These are phyloP conservation scores for Immersiporthe knoxdaviesiana DNA, from an alignment of 2,329 filamentous ascomycete genomes.

Conservation along the genomic window DNA sequence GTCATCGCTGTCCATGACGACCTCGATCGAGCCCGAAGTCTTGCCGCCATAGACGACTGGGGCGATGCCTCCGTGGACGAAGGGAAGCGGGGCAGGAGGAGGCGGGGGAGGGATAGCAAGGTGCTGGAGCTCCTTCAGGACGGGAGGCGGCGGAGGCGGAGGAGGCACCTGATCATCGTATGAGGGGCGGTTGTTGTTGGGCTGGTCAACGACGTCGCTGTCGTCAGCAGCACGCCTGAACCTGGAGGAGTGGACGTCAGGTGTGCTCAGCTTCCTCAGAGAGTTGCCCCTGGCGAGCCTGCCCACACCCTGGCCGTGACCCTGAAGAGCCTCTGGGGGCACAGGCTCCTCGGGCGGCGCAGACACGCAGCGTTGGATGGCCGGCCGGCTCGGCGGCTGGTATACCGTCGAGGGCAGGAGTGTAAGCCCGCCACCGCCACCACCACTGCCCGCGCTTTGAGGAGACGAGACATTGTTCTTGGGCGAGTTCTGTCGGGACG, in stretches of 20 bases:
- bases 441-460: background rate
- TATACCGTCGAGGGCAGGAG: slow-evolving; percentile 64
- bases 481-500: slow-evolving; percentile 40
- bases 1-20: slow-evolving; percentile 67
- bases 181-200: slow-evolving; percentile 48
- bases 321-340: slow-evolving; percentile 37
- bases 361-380: slow-evolving; percentile 65
- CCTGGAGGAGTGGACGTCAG: slow-evolving; percentile 41
- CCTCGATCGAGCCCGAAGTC: slow-evolving; percentile 64
- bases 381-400: slow-evolving; percentile 54
- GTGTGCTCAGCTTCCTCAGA: slow-evolving; percentile 43
- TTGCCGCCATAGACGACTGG: slow-evolving; percentile 47
- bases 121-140: slow-evolving; percentile 66
- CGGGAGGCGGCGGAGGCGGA: slow-evolving; percentile 58
- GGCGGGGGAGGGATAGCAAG: slow-evolving; percentile 64
- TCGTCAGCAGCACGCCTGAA: slow-evolving; percentile 45
- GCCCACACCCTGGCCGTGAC: slow-evolving; percentile 30
- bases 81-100: slow-evolving; percentile 61
- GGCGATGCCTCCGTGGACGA: slow-evolving; percentile 41
- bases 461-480: slow-evolving; percentile 33
- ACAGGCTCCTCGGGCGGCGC: slow-evolving; percentile 56
- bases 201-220: slow-evolving; percentile 31
- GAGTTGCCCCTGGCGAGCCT: slow-evolving; percentile 37
- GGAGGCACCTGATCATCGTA: slow-evolving; percentile 54
- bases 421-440: slow-evolving; percentile 40